Percentiles rank a stretch among this genome's conserved stretches.
phyloP scores from a whole-genome alignment of 495 filamentous ascomycete species.

The Glonium stellatum region DNA sequence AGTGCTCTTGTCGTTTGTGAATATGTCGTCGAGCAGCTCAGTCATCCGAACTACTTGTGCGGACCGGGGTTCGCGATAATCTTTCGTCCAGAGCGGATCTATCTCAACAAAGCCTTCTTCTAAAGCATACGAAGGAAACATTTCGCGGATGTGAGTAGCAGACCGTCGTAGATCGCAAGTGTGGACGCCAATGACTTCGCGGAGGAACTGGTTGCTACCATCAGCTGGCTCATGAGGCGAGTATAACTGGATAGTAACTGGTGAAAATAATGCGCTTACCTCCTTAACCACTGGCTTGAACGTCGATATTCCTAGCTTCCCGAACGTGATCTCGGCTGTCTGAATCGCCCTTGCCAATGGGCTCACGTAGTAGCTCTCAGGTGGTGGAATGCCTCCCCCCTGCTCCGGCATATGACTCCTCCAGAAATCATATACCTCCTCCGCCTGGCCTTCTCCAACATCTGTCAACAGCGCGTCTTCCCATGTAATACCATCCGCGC shows the following conservation, averaged over 20 bases:
- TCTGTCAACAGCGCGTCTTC: constrained; percentile 32
- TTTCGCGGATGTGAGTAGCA: constrained; percentile 48
- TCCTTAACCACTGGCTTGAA: constrained; percentile 32
- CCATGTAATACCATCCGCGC: constrained; percentile 31
- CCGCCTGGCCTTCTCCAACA: constrained; percentile 28
- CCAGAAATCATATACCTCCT: constrained; percentile 23
- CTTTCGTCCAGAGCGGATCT: constrained; percentile 33
- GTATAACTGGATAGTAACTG: background rate
- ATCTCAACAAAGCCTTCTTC: constrained; percentile 52
- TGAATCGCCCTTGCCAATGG: constrained; percentile 32
- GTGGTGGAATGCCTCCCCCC: constrained; percentile 26
- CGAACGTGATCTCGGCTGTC: constrained; percentile 31
- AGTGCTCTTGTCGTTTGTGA: constrained; percentile 45
- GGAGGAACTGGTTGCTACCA: constrained; percentile 36
- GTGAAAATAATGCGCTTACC: constrained; percentile 9
- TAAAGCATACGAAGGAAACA: constrained; percentile 49
- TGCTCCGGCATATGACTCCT: constrained; percentile 15
- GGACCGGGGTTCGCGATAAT: constrained; percentile 32
- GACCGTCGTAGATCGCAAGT: constrained; percentile 68
- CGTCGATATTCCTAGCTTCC: constrained; percentile 8
- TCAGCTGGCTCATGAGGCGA: background rate
- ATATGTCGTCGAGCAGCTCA: constrained; percentile 56
- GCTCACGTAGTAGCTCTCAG: constrained; percentile 31
- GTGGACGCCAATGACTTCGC: constrained; percentile 67
- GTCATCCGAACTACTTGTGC: constrained; percentile 52